Base-by-base conservation (phyloP, 257 asterid genomes). In the Eucommia ulmoides region DNA sequence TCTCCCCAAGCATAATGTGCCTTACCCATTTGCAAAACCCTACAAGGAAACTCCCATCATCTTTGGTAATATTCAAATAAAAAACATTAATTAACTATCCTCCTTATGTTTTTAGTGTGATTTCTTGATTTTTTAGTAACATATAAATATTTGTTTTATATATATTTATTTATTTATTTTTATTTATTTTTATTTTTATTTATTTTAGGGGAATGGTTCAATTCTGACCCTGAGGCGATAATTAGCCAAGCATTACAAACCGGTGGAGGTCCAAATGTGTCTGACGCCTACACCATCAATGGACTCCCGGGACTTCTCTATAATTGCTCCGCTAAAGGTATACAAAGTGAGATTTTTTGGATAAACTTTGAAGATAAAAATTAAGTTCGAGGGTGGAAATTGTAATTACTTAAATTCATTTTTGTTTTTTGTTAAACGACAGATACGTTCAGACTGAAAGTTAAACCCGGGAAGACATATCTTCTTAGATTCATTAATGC, bases 191-290 rank as follows among this genome's bases (percentile, higher is more conserved):
- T n/a, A n/a, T n/a, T n/a, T n/a, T n/a, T n/a, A n/a, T n/a, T n/a
- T n/a, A n/a, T n/a, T n/a, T n/a, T 12, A 29, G 38, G 38, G 6
- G 38, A 29, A 29, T 29, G 38, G 38, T 29, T 6, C 8, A 29
- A 29, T 29, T 6, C 38, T 29, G 38, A 29, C 12, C 38, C 38
- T 29, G 38, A 29, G 12, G 38, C 38, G 6, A 12, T 29, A 6
- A 29, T 29, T 29, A 29, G 38, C 38, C 38, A 59, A 38, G 19
- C 56, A 4, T 7, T 23, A 25, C 65, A 51, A 44, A 60, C 65
- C 16, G 65, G 65, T 2, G 58, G 58, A 33, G 65, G 52, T 17
- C 65, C 65, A 42, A 60, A 60, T 29, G 56, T 60, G 26, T 60
- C 65, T 8, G 65, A 60, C 42, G 53, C 38, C 12, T 29, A 29